Conservation (phyloP, 495 filamentous ascomycete genomes). For the Penicillium dipodomyicola region DNA sequence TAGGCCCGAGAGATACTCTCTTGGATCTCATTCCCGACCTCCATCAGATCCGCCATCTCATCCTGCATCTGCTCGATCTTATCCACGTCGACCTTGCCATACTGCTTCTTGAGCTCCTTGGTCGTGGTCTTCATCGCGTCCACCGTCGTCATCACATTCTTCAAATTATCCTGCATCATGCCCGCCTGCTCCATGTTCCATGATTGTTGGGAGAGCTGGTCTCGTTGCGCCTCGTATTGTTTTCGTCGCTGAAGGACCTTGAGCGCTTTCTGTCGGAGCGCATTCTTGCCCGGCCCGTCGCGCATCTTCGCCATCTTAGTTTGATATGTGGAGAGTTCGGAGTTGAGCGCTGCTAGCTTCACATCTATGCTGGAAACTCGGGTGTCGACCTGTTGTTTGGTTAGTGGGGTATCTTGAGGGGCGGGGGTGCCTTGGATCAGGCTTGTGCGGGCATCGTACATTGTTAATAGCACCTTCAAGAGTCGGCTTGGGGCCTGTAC, state of each 20-base stretch:
- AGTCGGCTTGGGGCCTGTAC: conserved; percentile 85
- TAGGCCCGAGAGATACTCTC: conserved; percentile 92
- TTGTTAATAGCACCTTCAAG: conserved; percentile 82
- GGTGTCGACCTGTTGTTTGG: conserved; percentile 61
- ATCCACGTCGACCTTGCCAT: conserved; percentile 95
- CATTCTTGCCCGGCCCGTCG: conserved; percentile 90
- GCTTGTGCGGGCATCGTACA: conserved; percentile 46
- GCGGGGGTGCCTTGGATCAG: conserved; percentile 1
- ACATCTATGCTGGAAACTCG: conserved; percentile 90
- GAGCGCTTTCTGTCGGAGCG: conserved; percentile 89
- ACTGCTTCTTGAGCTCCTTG: conserved; percentile 90
- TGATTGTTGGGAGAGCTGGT: conserved; percentile 89
- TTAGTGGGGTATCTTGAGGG: conserved; percentile 7
- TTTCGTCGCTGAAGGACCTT: conserved; percentile 96
- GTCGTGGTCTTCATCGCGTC: conserved; percentile 97
- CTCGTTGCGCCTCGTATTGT: conserved; percentile 90
- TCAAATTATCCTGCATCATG: conserved; percentile 99
- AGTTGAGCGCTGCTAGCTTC: conserved; percentile 87
- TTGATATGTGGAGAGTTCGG: conserved; percentile 87
- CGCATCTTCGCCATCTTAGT: conserved; percentile 88
- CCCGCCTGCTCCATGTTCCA: conserved; percentile 99
- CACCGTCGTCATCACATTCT: conserved; percentile 97
- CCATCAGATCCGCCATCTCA: conserved; percentile 98
- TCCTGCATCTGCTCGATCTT: conserved; percentile 98
- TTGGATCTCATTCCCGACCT: conserved; percentile 97